Evolutionary conservation across 1,139 yeast genomes (phyloP), one percentile per base, ranked within the genome.

Genomic region (Casaregolazyma lundiana): DNA sequence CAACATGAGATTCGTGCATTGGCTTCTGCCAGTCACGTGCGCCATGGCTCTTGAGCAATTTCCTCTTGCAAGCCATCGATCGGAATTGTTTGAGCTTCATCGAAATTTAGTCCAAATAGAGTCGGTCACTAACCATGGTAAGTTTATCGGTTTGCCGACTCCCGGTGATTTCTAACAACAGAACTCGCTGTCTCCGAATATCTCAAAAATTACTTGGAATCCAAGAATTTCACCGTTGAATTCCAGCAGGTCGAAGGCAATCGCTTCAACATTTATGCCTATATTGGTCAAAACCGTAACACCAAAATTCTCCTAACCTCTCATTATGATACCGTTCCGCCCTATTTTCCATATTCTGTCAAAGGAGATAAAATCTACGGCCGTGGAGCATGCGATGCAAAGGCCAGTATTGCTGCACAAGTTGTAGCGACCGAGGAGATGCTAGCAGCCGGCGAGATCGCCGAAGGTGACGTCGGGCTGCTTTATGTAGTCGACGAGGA

Each of bases 261-360:
- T 5, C 67, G 83, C 43, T 67, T 67, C 55, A 81, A 81, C 55
- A 66, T 82, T 21, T 82, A 77, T 57, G 86, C 86, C 4, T 81
- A 80, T 58, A 54, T 64, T 17, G 81, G 81, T 1, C 43, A 55
- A 2, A 46, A 48, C 11, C 69, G 79, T 49, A 65, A 76, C 53
- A 75, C 83, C 16, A 69, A 65, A 47, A 73, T 78, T 11, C 60
- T 81, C 44, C 58, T 82, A 26, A 80, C 87, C 1, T 76, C 85
- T 9, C 89, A 82, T 56, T 76, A 81, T 35, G 89, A 82, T 56
- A 82, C 88, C 0, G 89, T 82, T 5, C 88, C 88, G 11, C 88
- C 88, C 0, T 81, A 59, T 55, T 63, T 81, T 45, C 76, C 77
- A 1, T 82, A 81, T 62, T 58, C 59, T 4, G 61, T 72, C 11